Conservation (phyloP, 2,329 filamentous ascomycete genomes). For the Blumeria graminis region DNA sequence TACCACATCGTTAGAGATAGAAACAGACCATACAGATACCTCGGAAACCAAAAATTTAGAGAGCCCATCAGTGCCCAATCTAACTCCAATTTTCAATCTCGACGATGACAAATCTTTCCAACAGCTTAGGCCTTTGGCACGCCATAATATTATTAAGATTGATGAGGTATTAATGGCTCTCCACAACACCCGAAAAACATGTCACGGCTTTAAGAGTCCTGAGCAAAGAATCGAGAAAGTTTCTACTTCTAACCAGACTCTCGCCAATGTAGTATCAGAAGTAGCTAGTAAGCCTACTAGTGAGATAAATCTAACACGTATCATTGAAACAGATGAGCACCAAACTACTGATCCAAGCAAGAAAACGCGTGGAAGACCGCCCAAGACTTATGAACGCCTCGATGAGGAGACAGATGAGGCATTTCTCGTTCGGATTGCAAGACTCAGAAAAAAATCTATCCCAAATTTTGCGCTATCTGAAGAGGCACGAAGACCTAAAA, state of each 20-base stretch:
- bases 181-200: conserved; percentile 38
- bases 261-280: too few relatives aligned
- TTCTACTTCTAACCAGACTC: background rate
- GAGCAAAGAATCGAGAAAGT: conserved; percentile 11
- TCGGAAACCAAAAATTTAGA: background rate
- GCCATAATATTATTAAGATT: conserved; percentile 44
- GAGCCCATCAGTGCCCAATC: background rate
- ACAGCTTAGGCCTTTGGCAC: conserved; percentile 41
- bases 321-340: background rate
- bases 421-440: conserved; percentile 24
- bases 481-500: background rate
- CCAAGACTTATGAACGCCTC: conserved; percentile 10
- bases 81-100: conserved; percentile 30
- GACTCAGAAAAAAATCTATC: conserved; percentile 18
- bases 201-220: conserved; percentile 16
- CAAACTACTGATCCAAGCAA: conserved; percentile 4
- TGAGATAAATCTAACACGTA: conserved; percentile 2
- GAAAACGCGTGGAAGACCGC: conserved; percentile 9
- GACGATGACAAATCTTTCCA: conserved; percentile 45
- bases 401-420: conserved; percentile 17
- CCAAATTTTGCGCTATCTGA: conserved; percentile 14
- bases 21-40: background rate
- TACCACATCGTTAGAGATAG: background rate
- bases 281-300: background rate
- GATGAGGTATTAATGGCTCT: conserved; percentile 47